Conservation (phyloP, 1,284 basidiomycete species). For the Vanrija humicola region DNA sequence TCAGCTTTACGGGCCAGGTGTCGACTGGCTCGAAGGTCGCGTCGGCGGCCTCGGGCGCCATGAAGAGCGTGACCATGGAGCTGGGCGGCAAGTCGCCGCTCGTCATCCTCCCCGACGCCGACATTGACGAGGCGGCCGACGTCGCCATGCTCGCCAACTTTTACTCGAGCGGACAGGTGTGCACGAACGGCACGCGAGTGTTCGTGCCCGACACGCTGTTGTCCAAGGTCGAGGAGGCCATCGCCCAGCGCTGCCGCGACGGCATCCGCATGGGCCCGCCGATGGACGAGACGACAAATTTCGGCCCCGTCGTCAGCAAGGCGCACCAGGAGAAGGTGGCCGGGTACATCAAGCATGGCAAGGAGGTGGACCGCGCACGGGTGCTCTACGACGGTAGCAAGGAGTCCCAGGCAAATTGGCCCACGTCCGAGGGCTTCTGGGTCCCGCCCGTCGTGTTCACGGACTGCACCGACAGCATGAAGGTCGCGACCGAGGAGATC, state of each 20-base stretch:
- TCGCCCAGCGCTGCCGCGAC: conserved; percentile 10
- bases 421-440: conserved; percentile 22
- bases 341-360: conserved; percentile 13
- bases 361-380: conserved; percentile 11
- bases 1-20: conserved; percentile 19
- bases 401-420: conserved; percentile 1
- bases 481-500: conserved; percentile 46
- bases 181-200: conserved; percentile 20
- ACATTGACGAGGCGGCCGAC: conserved; percentile 17
- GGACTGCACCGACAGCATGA: conserved; percentile 38
- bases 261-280: conserved; percentile 17
- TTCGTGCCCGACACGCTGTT: conserved; percentile 13
- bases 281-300: conserved; percentile 13
- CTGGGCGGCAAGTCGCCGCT: conserved; percentile 20
- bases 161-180: conserved; percentile 16
- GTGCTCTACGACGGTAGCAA: conserved; percentile 15
- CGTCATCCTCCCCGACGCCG: conserved; percentile 15
- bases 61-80: conserved; percentile 21
- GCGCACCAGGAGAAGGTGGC: conserved; percentile 13
- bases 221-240: conserved; percentile 3
- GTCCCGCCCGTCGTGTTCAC: conserved; percentile 44
- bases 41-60: conserved; percentile 3
- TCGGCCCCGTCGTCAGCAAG: conserved; percentile 15
- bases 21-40: conserved; percentile 14
- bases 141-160: conserved; percentile 19